phyloP scores from a whole-genome alignment of 2,329 filamentous ascomycete genomes.

The Colletotrichum lini region DNA sequence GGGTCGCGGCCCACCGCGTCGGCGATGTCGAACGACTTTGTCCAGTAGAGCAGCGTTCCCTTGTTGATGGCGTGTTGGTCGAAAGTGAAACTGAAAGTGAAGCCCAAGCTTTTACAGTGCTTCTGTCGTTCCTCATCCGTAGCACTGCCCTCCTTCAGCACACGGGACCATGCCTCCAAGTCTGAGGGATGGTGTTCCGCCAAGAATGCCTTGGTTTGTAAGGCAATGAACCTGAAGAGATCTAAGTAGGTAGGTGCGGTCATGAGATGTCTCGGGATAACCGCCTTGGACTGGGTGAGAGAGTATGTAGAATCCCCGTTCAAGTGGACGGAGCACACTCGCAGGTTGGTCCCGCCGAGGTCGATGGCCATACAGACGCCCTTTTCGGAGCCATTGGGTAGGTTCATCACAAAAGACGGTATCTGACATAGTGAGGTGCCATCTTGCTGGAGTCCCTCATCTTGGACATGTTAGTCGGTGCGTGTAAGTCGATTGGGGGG shows the following conservation, averaged over 20 bases:
- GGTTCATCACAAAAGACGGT: conserved; percentile 82
- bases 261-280: conserved; percentile 45
- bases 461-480: conserved; percentile 49
- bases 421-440: conserved; percentile 68
- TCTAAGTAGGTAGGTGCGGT: conserved; percentile 59
- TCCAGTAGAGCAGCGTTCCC: conserved; percentile 82
- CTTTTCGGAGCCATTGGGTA: conserved; percentile 85
- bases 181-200: conserved; percentile 65
- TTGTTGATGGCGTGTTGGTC: conserved; percentile 77
- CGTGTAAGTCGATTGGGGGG: neutral
- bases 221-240: conserved; percentile 81
- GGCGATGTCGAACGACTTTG: conserved; percentile 85
- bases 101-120: conserved; percentile 46
- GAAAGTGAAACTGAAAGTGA: conserved; percentile 79
- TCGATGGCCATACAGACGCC: conserved; percentile 56
- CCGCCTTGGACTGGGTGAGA: conserved; percentile 70
- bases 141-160: neutral
- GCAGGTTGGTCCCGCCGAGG: conserved; percentile 53
- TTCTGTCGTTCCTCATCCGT: conserved; percentile 17
- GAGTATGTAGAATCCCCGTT: conserved; percentile 78
- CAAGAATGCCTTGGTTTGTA: conserved; percentile 79
- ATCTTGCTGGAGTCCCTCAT: conserved; percentile 58
- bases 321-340: conserved; percentile 51
- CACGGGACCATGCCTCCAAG: conserved; percentile 19
- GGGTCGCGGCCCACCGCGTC: conserved; percentile 83